phyloP scores from a whole-genome alignment of 2,329 filamentous ascomycete genomes.

The Hysterium pulicare region DNA sequence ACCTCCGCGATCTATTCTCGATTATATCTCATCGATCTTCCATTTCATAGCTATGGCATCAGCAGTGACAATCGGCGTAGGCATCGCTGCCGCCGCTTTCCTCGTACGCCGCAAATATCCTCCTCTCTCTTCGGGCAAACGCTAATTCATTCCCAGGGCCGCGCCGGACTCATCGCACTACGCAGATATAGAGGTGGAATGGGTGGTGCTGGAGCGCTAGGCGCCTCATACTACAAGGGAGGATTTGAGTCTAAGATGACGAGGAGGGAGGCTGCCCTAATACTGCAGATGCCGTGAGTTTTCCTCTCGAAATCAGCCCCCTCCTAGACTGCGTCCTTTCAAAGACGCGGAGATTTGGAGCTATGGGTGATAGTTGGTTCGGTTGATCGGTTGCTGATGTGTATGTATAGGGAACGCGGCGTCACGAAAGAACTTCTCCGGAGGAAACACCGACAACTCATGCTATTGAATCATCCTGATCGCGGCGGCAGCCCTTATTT shows the following conservation, averaged over 20 bases:
- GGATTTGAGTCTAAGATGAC: conserved; percentile 98
- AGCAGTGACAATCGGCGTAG: conserved; percentile 56
- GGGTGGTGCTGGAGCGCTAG: conserved; percentile 65
- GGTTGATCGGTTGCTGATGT: no score
- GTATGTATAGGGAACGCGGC: conserved; percentile 78
- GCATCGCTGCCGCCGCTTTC: conserved; percentile 64
- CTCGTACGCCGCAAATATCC: conserved; percentile 45
- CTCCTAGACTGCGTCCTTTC: not conserved
- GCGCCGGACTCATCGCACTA: conserved; percentile 86
- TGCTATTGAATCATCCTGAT: conserved; percentile 98
- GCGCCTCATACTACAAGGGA: conserved; percentile 94
- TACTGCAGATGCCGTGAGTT: conserved; percentile 81
- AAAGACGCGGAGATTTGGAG: not conserved
- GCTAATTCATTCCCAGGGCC: conserved; percentile 59
- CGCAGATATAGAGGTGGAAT: conserved; percentile 67
- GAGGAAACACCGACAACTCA: conserved; percentile 90
- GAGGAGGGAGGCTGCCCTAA: conserved; percentile 82
- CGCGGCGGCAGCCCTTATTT: conserved; percentile 94
- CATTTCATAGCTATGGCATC: no score
- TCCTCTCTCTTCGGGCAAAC: not conserved
- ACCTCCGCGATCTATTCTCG: no score
- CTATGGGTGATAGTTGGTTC: not conserved
- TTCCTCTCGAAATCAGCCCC: not conserved
- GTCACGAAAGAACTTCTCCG: conserved; percentile 90
- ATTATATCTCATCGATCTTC: no score